Conservation (phyloP, 768 basidiomycete species). For the Sistotremastrum niveocremeum region DNA sequence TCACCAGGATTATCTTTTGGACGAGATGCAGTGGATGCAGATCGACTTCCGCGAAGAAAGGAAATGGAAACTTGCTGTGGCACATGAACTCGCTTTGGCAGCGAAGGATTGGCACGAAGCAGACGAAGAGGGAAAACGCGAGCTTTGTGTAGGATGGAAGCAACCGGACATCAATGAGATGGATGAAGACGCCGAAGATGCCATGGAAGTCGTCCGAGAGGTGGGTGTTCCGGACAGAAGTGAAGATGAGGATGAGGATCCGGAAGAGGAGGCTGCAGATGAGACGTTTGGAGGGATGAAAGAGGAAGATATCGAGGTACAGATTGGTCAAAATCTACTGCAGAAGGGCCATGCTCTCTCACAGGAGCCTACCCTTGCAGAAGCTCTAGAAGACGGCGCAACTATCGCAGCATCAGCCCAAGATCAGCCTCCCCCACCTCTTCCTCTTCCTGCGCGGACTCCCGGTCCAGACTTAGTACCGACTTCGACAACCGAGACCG, state of each 20-base stretch:
- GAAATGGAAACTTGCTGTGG: slow-evolving; percentile 79
- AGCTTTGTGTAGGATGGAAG: slow-evolving; percentile 58
- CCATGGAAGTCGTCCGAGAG: slow-evolving; percentile 12
- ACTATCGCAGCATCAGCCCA: no score
- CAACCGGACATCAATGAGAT: slow-evolving; percentile 23
- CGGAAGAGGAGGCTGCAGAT: slow-evolving; percentile 28
- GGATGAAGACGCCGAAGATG: slow-evolving; percentile 23
- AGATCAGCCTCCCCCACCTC: no score
- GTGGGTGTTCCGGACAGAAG: slow-evolving; percentile 5
- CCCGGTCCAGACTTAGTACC: no score
- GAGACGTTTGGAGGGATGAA: slow-evolving; percentile 18
- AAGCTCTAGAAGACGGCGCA: no score
- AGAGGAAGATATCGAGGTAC: slow-evolving; percentile 17
- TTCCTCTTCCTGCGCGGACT: no score
- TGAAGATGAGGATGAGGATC: slow-evolving; percentile 23
- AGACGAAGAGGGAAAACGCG: slow-evolving; percentile 49
- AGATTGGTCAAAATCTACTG: background rate
- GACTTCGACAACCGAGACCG: no score
- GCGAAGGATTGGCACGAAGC: slow-evolving; percentile 83
- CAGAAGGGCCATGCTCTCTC: no score
- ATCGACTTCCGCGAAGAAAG: slow-evolving; percentile 91
- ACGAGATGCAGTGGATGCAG: slow-evolving; percentile 99
- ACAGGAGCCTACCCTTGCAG: no score
- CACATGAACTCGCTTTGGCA: slow-evolving; percentile 68
- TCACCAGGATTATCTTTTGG: slow-evolving; percentile 92